Evolutionary conservation across 2,329 filamentous ascomycete genomes (phyloP).

Genomic region (Cryphonectria carpinicola): DNA sequence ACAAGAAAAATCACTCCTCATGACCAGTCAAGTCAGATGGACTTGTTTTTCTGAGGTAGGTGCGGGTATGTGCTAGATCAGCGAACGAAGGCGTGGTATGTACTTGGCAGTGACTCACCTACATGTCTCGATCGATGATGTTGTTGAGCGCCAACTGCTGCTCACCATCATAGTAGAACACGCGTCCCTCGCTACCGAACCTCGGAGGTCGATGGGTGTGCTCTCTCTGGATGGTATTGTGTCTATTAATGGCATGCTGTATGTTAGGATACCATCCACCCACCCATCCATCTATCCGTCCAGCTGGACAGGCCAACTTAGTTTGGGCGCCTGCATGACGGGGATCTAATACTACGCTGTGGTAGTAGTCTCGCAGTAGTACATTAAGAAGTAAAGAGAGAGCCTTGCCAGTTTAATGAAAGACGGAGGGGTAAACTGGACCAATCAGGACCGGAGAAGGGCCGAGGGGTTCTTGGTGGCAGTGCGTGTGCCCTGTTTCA

Average conservation of each 20-base stretch:
- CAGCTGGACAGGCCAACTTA: not conserved
- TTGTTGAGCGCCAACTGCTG: slow-evolving; percentile 20
- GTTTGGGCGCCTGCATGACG: slow-evolving; percentile 4
- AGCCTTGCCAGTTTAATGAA: not conserved
- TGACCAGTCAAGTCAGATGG: slow-evolving; percentile 1
- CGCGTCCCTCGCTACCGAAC: not conserved
- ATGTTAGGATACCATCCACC: not conserved
- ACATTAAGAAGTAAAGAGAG: too few species aligned
- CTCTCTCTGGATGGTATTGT: not conserved
- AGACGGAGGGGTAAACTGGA: not conserved
- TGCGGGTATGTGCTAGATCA: slow-evolving; percentile 22
- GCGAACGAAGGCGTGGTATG: not conserved
- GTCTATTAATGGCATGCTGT: slow-evolving; percentile 10
- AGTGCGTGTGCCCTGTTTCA: not conserved
- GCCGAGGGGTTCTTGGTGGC: not conserved
- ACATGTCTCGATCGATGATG: not conserved
- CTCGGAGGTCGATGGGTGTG: not conserved
- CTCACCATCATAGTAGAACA: not conserved
- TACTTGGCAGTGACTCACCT: not conserved
- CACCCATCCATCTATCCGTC: not conserved
- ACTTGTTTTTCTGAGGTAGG: slow-evolving; percentile 8
- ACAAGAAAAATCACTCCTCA: not conserved
- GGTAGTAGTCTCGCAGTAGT: not conserved
- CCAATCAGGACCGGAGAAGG: not conserved
- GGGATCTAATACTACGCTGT: not conserved